Evolutionary conservation across 495 filamentous ascomycete genomes (phyloP).

Genomic region (Cercophora sp.): DNA sequence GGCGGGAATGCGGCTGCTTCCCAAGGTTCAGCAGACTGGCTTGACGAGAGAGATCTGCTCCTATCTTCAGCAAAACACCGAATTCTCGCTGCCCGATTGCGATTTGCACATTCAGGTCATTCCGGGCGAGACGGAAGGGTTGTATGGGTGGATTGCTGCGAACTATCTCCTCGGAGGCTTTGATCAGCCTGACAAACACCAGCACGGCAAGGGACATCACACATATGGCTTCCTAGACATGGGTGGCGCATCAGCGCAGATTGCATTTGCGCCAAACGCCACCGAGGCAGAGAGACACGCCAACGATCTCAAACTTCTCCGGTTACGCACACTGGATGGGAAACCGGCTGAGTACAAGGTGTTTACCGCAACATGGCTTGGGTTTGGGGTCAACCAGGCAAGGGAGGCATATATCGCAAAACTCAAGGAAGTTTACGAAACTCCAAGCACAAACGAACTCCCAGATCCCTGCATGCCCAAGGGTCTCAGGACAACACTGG

Average conservation of each 20-base stretch:
- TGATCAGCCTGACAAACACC: conserved; percentile 68
- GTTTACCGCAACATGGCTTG: conserved; percentile 95
- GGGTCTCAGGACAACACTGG: conserved; percentile 64
- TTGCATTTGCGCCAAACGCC: conserved; percentile 91
- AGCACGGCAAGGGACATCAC: conserved; percentile 78
- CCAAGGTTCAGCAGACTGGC: conserved; percentile 61
- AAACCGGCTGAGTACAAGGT: conserved; percentile 72
- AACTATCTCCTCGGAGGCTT: conserved; percentile 97
- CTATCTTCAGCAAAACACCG: conserved; percentile 72
- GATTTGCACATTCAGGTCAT: conserved; percentile 90
- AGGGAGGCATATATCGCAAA: conserved; percentile 73
- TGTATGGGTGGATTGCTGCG: conserved; percentile 99
- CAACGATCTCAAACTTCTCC: conserved; percentile 80
- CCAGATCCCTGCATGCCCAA: conserved; percentile 89
- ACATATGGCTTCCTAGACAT: conserved; percentile 99
- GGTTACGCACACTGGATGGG: conserved; percentile 79
- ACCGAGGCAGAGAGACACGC: conserved; percentile 90
- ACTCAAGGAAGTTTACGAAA: conserved; percentile 57
- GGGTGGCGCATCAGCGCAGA: conserved; percentile 95
- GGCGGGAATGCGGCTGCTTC: conserved; percentile 93
- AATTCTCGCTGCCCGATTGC: conserved; percentile 88
- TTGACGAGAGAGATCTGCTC: conserved; percentile 77
- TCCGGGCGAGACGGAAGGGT: conserved; percentile 90
- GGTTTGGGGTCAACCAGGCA: conserved; percentile 91
- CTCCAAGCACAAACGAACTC: conserved; percentile 56